These are phyloP conservation scores for Biscogniauxia sp. DNA, from an alignment of 2,329 filamentous ascomycete species.

Conservation along the genomic window DNA sequence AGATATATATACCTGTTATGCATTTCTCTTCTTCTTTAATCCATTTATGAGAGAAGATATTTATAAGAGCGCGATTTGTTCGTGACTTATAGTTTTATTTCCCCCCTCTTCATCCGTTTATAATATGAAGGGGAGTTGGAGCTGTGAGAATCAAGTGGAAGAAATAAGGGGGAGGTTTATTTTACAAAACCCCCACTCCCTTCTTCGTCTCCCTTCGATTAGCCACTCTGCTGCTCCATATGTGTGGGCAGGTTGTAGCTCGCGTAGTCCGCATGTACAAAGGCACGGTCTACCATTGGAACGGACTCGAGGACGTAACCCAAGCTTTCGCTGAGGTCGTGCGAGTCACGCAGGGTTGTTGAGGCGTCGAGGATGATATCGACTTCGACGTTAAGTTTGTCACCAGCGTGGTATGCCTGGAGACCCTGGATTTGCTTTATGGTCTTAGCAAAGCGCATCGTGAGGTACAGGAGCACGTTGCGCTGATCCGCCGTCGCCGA, in stretches of 20 bases:
- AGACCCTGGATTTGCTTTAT: slow-evolving; percentile 84
- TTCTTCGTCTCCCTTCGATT: slow-evolving; percentile 4
- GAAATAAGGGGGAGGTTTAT: too few relatives aligned
- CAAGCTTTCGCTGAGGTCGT: slow-evolving; percentile 66
- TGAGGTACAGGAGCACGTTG: slow-evolving; percentile 83
- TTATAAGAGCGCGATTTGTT: too few relatives aligned
- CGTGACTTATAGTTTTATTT: too few relatives aligned
- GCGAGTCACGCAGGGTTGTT: slow-evolving; percentile 73
- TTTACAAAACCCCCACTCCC: background rate
- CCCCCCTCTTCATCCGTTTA: too few relatives aligned
- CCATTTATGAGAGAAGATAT: too few relatives aligned
- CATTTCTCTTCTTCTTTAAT: too few relatives aligned
- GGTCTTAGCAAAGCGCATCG: slow-evolving; percentile 87
- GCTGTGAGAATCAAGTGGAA: too few relatives aligned
- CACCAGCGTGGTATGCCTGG: slow-evolving; percentile 80
- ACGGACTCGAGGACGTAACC: slow-evolving; percentile 85
- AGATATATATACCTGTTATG: too few relatives aligned
- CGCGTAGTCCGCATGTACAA: slow-evolving; percentile 65
- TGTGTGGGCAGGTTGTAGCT: slow-evolving; percentile 62
- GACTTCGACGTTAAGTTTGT: slow-evolving; percentile 80
- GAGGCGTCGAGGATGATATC: slow-evolving; percentile 80
- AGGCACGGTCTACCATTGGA: slow-evolving; percentile 71
- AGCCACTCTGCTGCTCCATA: slow-evolving; percentile 44
- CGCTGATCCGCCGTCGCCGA: slow-evolving; percentile 77
- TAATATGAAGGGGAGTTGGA: too few relatives aligned